Percentiles rank a stretch among this genome's conserved stretches.
Evolutionary conservation across 2,329 filamentous ascomycete genomes (phyloP).

Genomic region (Rhynchosporium agropyri): DNA sequence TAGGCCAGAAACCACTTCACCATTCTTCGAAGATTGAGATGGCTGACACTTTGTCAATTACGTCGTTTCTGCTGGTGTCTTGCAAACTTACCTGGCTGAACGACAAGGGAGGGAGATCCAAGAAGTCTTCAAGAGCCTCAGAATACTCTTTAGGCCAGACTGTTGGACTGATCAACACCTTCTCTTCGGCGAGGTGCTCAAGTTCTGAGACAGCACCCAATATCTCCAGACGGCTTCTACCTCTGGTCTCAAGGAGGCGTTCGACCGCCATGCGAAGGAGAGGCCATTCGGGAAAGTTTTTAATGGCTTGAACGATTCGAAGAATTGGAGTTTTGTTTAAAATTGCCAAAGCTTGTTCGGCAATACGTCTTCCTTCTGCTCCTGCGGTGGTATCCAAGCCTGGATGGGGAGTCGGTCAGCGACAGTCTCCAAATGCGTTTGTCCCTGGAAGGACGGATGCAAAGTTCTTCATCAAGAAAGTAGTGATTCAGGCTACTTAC

Average conservation of each 20-base stretch:
- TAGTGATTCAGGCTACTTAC: neutral
- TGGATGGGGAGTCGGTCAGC: neutral
- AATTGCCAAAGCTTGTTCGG: neutral
- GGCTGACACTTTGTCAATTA: no score
- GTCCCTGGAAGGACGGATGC: no score
- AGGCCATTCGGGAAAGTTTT: neutral
- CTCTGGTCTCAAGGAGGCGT: constrained; percentile 2
- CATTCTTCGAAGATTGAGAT: neutral
- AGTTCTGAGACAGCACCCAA: neutral
- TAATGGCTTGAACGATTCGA: constrained; percentile 7
- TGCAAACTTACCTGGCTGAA: neutral
- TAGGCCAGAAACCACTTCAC: neutral
- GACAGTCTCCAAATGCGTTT: neutral
- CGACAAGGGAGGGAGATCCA: neutral
- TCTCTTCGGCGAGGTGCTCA: constrained; percentile 10
- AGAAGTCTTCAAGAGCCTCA: neutral
- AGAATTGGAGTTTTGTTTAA: neutral
- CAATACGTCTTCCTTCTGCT: neutral
- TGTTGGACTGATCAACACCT: neutral
- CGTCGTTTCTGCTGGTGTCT: neutral
- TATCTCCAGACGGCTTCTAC: constrained; percentile 1
- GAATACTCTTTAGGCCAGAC: neutral
- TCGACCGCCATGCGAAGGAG: constrained; percentile 9
- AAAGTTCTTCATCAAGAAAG: neutral
- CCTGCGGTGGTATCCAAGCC: neutral